Base-by-base conservation (phyloP, 1,139 yeast genomes). In the Yamadazyma spencermartinsiae region DNA sequence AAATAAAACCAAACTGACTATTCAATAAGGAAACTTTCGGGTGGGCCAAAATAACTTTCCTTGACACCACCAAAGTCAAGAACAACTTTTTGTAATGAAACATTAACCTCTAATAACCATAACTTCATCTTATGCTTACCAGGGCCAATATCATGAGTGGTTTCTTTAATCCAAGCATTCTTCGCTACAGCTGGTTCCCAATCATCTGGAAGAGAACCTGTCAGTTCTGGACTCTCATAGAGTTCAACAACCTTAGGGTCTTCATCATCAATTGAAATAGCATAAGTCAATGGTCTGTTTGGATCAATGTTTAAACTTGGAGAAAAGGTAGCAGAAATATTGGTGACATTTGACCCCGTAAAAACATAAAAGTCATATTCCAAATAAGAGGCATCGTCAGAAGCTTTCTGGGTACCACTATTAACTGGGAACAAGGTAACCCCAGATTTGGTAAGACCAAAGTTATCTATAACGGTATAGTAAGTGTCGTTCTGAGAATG, bases 101-200 rank as follows among this genome's bases (percentile, higher is more conserved):
- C 37, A 3, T 41, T 45, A 11, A 45, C 46, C 32, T 48, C 52
- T 25, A 48, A 44, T 8, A 40, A 37, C 54, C 54, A 50, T 10
- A 49, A 28, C 30, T 45, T 49, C 33, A 50, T 34, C 9, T 41
- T 45, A 35, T 50, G 53, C 23, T 38, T 13, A 13, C 54, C 54
- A 21, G 44, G 19, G 9, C 31, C 16, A 33, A 50, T 34, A 11
- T 41, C 42, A 35, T 49, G 53, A 10, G 45, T 48, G 13, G 53
- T 41, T 8, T 42, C 39, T 25, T 38, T 49, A 11, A 39, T 19
- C 53, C 53, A 50, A 23, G 44, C 42, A 33, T 44, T 44, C 18
- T 46, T 43, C 6, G 40, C 41, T 4, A 46, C 54, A n/a, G 54
- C 53, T n/a, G 19, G 28, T 36, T 34, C 40, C 54, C 54, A 50